Evolutionary conservation across 768 basidiomycete species (phyloP).

Genomic region (Boletus fagicola): DNA sequence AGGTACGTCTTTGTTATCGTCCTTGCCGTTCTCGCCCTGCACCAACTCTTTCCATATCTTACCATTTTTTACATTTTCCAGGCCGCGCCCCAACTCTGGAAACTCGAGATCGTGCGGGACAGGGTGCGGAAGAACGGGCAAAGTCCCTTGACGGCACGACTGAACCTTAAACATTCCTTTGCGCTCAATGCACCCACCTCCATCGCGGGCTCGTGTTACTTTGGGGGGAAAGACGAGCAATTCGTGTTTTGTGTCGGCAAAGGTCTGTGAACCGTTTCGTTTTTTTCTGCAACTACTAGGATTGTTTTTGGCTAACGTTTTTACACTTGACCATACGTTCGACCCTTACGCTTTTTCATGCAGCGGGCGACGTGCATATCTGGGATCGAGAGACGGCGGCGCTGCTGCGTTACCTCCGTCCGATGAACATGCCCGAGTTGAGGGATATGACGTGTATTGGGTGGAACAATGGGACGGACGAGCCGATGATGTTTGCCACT

Average conservation of each 20-base stretch:
- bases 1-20: slow-evolving; percentile 11
- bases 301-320: neutral
- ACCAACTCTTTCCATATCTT: neutral
- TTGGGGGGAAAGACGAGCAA: slow-evolving; percentile 76
- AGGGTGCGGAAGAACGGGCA: slow-evolving; percentile 32
- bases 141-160: slow-evolving; percentile 19
- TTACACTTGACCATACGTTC: neutral
- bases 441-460: slow-evolving; percentile 76
- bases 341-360: neutral
- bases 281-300: neutral
- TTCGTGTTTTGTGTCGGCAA: slow-evolving; percentile 79
- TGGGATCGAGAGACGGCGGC: slow-evolving; percentile 83
- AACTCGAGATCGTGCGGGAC: slow-evolving; percentile 60
- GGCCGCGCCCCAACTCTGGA: slow-evolving; percentile 77
- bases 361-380: slow-evolving; percentile 79
- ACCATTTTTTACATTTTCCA: slow-evolving; percentile 19
- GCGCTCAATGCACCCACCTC: slow-evolving; percentile 58
- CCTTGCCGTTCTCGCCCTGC: neutral
- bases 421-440: slow-evolving; percentile 45
- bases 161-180: slow-evolving; percentile 62
- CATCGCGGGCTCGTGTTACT: slow-evolving; percentile 78
- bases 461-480: slow-evolving; percentile 67
- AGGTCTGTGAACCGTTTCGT: slow-evolving; percentile 39
- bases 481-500: slow-evolving; percentile 55
- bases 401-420: slow-evolving; percentile 64